Conservation (phyloP, 2,329 filamentous ascomycete genomes). For the Phialophora macrospora region DNA sequence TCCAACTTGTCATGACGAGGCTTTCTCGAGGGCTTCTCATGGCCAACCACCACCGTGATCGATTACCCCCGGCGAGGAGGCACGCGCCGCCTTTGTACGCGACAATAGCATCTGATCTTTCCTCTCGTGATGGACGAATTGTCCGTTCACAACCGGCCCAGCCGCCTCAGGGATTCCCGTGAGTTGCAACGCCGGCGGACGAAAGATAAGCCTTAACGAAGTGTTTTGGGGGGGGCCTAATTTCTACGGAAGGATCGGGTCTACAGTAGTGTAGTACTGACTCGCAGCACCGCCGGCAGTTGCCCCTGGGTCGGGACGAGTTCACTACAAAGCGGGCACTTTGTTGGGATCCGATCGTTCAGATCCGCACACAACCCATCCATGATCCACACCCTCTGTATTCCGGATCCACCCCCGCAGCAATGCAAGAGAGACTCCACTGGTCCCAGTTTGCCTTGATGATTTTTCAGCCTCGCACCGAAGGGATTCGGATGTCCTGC, state of each 20-base stretch:
- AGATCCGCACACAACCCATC: neutral
- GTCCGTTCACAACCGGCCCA: no score
- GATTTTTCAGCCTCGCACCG: no score
- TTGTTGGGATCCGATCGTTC: neutral
- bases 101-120: neutral
- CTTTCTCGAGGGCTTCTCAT: neutral
- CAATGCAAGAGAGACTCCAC: no score
- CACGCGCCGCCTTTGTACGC: neutral
- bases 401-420: no score
- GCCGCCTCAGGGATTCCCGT: neutral
- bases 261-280: no score
- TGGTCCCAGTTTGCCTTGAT: no score
- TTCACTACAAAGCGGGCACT: neutral
- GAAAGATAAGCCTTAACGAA: neutral
- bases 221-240: neutral
- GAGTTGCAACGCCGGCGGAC: neutral
- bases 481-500: no score
- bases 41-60: neutral
- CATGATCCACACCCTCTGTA: no score
- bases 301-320: neutral
- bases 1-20: neutral
- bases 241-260: neutral
- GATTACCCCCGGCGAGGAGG: neutral
- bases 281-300: neutral
- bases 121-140: neutral